These are phyloP conservation scores for Coniochaeta pulveracea DNA, from an alignment of 2,329 filamentous ascomycete species.

Conservation along the genomic window DNA sequence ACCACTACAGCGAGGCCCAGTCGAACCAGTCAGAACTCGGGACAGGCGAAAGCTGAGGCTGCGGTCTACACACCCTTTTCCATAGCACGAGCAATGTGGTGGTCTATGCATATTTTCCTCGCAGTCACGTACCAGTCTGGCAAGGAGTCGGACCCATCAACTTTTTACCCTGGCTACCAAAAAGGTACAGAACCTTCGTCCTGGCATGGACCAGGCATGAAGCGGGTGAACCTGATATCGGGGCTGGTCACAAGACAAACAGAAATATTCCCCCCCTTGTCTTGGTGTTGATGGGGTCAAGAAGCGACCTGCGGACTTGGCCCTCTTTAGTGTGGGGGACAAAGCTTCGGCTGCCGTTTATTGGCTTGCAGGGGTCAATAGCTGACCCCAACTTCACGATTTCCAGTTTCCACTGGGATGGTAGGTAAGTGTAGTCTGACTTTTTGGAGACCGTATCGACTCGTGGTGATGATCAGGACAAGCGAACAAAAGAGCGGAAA, in stretches of 20 bases:
- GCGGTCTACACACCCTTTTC: not conserved
- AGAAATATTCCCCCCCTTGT: conserved; percentile 1
- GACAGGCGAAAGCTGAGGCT: too few relatives aligned
- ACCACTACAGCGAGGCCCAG: too few relatives aligned
- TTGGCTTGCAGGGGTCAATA: not conserved
- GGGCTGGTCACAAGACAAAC: conserved; percentile 1
- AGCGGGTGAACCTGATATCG: not conserved
- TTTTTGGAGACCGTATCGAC: too few relatives aligned
- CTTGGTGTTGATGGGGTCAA: conserved; percentile 3
- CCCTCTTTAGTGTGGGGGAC: not conserved
- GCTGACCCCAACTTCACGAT: not conserved
- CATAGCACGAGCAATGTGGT: not conserved
- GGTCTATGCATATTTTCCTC: not conserved
- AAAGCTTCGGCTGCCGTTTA: conserved; percentile 3
- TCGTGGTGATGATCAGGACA: too few relatives aligned
- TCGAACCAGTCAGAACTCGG: too few relatives aligned
- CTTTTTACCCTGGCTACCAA: too few relatives aligned
- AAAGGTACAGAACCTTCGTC: too few relatives aligned
- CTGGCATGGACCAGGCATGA: too few relatives aligned
- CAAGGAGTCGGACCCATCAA: too few relatives aligned
- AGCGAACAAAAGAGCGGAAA: too few relatives aligned
- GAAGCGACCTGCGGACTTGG: not conserved
- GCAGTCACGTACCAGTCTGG: not conserved
- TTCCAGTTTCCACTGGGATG: too few relatives aligned
- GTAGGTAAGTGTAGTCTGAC: too few relatives aligned